Evolutionary conservation across 2,329 filamentous ascomycete genomes (phyloP).

Genomic region (Fusarium verrucosum): DNA sequence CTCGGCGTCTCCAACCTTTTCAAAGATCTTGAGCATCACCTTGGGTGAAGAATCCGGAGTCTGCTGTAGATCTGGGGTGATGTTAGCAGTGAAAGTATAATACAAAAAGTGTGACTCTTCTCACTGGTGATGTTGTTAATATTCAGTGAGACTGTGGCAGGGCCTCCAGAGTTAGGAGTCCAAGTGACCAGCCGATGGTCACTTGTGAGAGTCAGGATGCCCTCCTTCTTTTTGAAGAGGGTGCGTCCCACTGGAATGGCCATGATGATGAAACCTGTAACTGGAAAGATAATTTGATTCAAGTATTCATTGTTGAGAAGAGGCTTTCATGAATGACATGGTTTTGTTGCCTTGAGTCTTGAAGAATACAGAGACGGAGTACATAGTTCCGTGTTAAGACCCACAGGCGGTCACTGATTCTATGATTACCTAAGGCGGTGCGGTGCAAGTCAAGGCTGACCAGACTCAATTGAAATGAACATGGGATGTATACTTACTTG

Average conservation of each 20-base stretch:
- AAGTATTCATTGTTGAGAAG: neutral
- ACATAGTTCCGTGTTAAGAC: too few relatives aligned
- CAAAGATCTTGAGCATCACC: conserved; percentile 93
- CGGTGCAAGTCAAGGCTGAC: neutral
- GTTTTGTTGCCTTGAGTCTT: neutral
- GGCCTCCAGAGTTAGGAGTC: conserved; percentile 74
- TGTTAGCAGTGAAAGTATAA: conserved; percentile 3
- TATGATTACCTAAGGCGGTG: conserved; percentile 23
- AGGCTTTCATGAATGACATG: neutral
- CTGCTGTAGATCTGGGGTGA: conserved; percentile 81
- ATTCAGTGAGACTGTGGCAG: conserved; percentile 73
- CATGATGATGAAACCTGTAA: conserved; percentile 54
- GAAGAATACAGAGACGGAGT: too few relatives aligned
- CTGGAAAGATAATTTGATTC: neutral
- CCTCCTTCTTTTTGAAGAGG: conserved; percentile 96
- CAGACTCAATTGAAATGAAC: neutral
- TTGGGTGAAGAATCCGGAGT: conserved; percentile 88
- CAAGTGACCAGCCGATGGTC: conserved; percentile 82
- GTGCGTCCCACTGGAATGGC: conserved; percentile 71
- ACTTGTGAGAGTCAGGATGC: conserved; percentile 76
- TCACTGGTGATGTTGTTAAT: conserved; percentile 84
- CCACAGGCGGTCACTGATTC: conserved; percentile 18
- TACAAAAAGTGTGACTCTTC: conserved; percentile 42
- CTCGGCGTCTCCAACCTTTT: conserved; percentile 68
- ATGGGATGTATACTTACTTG: neutral